Evolutionary conservation across 768 basidiomycete species (phyloP), one percentile per base, ranked within the genome.

Genomic region (Termitomyces titanicus): DNA sequence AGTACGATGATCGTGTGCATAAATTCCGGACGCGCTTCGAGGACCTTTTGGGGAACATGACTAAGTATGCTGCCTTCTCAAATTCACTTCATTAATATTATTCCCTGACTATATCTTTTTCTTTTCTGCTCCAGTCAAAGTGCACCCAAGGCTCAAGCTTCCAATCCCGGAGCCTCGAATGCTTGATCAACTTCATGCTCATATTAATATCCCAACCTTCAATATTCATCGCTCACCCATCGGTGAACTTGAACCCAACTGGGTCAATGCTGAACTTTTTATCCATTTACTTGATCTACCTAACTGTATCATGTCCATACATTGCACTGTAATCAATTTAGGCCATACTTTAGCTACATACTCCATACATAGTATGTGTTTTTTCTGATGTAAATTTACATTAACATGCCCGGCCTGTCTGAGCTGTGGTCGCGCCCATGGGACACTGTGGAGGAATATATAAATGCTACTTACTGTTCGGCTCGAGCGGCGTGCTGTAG

Each of bases 11-110:
- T 12, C 64, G 74, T 20, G 60, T 84, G n/a, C 53, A 62, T 3
- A 59, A 46, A 11, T 73, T 77, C 39, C 66, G 82, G 22, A 47
- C 58, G 9, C 67, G 73, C 22, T 79, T 81, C 46, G 81, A 83
- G 58, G 72, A 75, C 47, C 67, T 82, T 40, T 55, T 81, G 51
- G 79, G 80, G 3, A 79, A 78, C 59, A 64, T 55, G 18, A 72
- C 48, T 4, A 24, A 49, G 48, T 49, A 38, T 35, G 48, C 3
- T 49, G 13, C 4, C 5, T 27, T 38, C 10, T 37, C 20, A 6
- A 22, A 43, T 7, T 20, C 3, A 12, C 27, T 25, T 34, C 12
- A 8, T 35, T 17, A 5, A 22, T 15, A 3, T n/a, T 17, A 33
- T 24, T 22, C 15, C 5, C 24, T 37, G 7, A 25, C 17, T 22